Conservation (phyloP, 2,329 filamentous ascomycete genomes). For the Colletotrichum ledebouriae region DNA sequence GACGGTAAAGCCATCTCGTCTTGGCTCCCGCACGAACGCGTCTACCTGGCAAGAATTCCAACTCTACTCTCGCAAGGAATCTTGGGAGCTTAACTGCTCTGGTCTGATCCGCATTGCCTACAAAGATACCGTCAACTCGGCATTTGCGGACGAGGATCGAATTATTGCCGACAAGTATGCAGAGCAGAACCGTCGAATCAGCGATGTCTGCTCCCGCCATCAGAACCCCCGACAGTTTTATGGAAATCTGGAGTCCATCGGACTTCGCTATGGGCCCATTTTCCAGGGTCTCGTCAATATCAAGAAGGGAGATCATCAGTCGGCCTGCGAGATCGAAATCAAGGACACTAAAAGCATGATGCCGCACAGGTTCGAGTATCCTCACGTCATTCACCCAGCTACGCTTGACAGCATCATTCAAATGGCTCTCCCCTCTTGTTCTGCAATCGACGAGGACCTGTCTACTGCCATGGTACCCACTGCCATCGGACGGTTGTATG, state of each 20-base stretch:
- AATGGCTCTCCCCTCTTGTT: not conserved
- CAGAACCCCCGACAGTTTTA: slow-evolving; percentile 24
- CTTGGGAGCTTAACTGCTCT: slow-evolving; percentile 21
- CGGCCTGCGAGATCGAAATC: not conserved
- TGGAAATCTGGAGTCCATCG: slow-evolving; percentile 17
- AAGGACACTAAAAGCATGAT: slow-evolving; percentile 1
- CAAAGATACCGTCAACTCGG: not conserved
- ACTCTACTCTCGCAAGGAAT: slow-evolving; percentile 13
- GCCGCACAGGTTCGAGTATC: slow-evolving; percentile 10
- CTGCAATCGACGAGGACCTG: not conserved
- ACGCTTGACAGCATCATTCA: slow-evolving; percentile 23
- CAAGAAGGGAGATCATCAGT: not conserved
- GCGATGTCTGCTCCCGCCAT: not conserved
- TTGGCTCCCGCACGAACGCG: slow-evolving; percentile 12
- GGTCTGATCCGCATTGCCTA: slow-evolving; percentile 14
- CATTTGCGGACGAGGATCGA: not conserved
- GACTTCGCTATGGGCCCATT: slow-evolving; percentile 34
- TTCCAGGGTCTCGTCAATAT: slow-evolving; percentile 31
- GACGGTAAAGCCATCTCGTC: slow-evolving; percentile 19
- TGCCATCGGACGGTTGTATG: not conserved
- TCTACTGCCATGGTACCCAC: not conserved
- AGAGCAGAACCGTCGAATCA: not conserved
- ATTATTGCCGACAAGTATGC: not conserved
- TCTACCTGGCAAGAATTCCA: slow-evolving; percentile 21
- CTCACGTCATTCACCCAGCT: slow-evolving; percentile 21